Evolutionary conservation across 2,329 filamentous ascomycete species (phyloP), one percentile per base, ranked within the genome.

Genomic region (Nannizziopsis arthrosporioides): DNA sequence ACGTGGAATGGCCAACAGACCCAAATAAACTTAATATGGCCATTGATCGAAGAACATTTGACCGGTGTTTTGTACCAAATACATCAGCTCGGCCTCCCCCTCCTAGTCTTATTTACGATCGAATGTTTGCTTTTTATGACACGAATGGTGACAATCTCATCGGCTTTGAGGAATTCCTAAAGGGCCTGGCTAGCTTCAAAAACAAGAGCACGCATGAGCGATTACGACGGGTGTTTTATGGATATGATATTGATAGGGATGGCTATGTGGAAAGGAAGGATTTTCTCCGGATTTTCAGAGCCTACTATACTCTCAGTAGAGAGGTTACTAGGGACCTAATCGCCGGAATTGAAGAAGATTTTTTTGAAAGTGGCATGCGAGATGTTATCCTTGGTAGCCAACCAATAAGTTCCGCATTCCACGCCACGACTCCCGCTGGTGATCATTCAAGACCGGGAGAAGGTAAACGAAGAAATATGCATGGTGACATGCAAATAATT

Each of bases 71-170:
- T 51, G 82, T 93, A 6, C 86, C 87, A 2, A 84, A 84, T n/a
- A 85, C 84, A 11, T 84, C 83, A n/a, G 78, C 80, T 50, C 78
- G 82, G 30, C 82, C 87, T 48, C 80, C 84, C 9, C 76, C 83
- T 0, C 86, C 90, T 1, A 95, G 93, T 62, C 77, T 94, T 11
- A 85, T 98, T 51, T 92, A 94, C 61, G 90, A 98, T 63, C 84
- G 92, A 56, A 92, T 95, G 77, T 98, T 96, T 67, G 80, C 85
- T 44, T 95, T 95, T 64, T 98, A 95, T 64, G 92, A 98, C 65
- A 85, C 82, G 30, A 90, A 96, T 63, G 76, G 80, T 37, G 87
- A 98, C 61, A 85, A 84, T 17, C 71, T 94, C 6, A 95, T 98
- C 57, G 85, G 85, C 6, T 96, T 98, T 56, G 77, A 86, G 42